Evolutionary conservation across 352 stramenopile species (phyloP), one percentile per base, ranked within the genome.

Genomic region (Pythium brachiatum): DNA sequence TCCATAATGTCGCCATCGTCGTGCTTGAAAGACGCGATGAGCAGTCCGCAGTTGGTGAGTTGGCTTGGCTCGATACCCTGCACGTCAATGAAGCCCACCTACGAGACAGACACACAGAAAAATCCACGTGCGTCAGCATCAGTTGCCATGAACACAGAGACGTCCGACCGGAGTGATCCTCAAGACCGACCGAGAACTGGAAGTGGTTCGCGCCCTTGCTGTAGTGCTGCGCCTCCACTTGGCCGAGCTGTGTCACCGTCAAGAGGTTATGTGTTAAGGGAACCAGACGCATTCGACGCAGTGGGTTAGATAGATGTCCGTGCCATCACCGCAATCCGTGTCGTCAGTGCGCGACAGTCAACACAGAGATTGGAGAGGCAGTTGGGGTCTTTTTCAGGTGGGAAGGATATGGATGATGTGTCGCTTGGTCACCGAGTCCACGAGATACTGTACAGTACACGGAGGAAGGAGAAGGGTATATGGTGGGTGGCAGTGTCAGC

Each of bases 341-440:
- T 36, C 9, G 26, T 29, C 53, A 41, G 53, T 73, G 81, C 72
- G 83, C 76, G 70, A 56, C 63, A 71, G 55, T 46, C 59, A 23
- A 57, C 36, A 55, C 12, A 50, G 36, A 54, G 44, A 5, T 16
- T 4, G 16, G 1, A 27, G 21, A 8, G n/a, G 29, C 29, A 34
- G 29, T 34, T 34, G 29, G 7, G 13, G n/a, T 47, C 44, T 3
- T 12, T 34, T n/a, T 39, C 25, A 21, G 48, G 23, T 25, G 54
- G 34, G 64, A 79, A 87, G 81, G 81, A 95, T 91, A 90, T 92
- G 78, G 68, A 95, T 95, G 60, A 94, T 84, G 70, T 93, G 85
- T 50, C 81, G 83, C 72, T 93, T 90, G 56, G 74, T 79, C 44
- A 93, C 81, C 18, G 83, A 90, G 66, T 95, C 86, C 36, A 93